These are phyloP conservation scores for Triglochin maritima DNA, from an alignment of 106 monocot species.

Conservation along the genomic window DNA sequence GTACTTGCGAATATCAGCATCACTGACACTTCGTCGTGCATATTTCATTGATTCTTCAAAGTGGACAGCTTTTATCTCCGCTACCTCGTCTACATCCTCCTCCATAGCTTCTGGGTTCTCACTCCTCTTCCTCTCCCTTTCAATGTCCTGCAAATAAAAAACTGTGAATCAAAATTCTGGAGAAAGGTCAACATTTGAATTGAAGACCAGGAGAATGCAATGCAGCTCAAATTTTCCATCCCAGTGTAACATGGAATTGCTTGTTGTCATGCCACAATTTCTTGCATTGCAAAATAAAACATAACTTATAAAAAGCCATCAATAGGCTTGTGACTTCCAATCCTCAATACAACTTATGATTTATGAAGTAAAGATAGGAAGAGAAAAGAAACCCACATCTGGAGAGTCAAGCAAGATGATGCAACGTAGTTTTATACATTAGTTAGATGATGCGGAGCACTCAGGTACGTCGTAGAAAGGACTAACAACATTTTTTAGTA, in stretches of 20 bases:
- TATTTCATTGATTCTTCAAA: conserved; percentile 87
- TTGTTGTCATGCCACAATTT: neutral
- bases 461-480: too few species aligned
- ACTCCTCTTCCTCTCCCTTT: conserved; percentile 51
- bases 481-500: too few species aligned
- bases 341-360: too few species aligned
- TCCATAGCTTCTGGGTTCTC: conserved; percentile 92
- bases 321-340: neutral
- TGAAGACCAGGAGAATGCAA: too few species aligned
- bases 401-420: too few species aligned
- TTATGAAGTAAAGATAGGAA: too few species aligned
- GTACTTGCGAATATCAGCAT: conserved; percentile 84
- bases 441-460: too few species aligned
- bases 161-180: neutral
- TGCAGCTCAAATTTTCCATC: too few species aligned
- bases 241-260: neutral
- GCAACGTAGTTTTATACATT: too few species aligned
- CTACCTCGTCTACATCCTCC: conserved; percentile 55
- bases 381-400: too few species aligned
- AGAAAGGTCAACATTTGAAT: too few species aligned
- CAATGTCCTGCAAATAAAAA: conserved; percentile 47
- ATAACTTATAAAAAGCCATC: neutral
- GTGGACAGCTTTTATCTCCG: conserved; percentile 74
- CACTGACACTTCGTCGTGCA: conserved; percentile 71
- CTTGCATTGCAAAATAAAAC: neutral